A percentile compares a stretch with the other conserved stretches of the same genome.
Conservation (phyloP, 495 filamentous ascomycete genomes). For the Hyphodiscus hymeniophilus region DNA sequence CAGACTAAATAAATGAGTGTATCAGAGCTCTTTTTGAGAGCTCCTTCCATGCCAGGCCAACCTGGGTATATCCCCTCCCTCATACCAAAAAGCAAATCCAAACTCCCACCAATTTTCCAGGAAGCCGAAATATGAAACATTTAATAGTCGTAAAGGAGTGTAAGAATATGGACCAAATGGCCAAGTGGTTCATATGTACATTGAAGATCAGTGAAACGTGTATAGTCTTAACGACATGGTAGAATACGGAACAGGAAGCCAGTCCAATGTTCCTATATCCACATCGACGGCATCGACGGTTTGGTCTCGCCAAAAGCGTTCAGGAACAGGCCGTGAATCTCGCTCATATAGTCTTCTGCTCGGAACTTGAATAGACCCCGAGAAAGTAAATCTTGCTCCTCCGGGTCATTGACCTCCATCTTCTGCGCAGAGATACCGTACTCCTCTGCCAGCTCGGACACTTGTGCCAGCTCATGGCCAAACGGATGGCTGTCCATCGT, state of each 20-base stretch:
- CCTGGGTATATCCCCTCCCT: not conserved
- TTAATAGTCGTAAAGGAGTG: constrained; percentile 7
- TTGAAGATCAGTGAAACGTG: not conserved
- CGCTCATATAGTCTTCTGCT: constrained; percentile 74
- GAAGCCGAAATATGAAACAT: not conserved
- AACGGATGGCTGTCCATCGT: constrained; percentile 30
- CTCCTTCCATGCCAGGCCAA: not conserved
- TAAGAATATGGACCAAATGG: constrained; percentile 4
- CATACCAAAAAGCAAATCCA: not conserved
- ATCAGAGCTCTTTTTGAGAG: not conserved
- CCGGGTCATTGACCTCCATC: constrained; percentile 58
- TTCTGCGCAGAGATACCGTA: constrained; percentile 46
- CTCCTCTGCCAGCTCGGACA: constrained; percentile 80
- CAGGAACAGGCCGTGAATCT: constrained; percentile 63
- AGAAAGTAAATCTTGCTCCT: constrained; percentile 55
- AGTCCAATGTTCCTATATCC: constrained; percentile 22
- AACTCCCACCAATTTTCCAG: not conserved
- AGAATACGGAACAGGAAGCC: constrained; percentile 4
- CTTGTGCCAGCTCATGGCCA: constrained; percentile 65
- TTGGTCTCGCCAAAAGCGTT: constrained; percentile 31
- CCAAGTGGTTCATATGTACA: constrained; percentile 2
- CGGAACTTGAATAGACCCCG: constrained; percentile 66
- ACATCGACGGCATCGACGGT: constrained; percentile 20
- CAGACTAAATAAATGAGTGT: not conserved
- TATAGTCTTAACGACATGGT: not conserved